Evolutionary conservation across 176 grass and related monocot species (phyloP).

Genomic region (Carex cristatella): DNA sequence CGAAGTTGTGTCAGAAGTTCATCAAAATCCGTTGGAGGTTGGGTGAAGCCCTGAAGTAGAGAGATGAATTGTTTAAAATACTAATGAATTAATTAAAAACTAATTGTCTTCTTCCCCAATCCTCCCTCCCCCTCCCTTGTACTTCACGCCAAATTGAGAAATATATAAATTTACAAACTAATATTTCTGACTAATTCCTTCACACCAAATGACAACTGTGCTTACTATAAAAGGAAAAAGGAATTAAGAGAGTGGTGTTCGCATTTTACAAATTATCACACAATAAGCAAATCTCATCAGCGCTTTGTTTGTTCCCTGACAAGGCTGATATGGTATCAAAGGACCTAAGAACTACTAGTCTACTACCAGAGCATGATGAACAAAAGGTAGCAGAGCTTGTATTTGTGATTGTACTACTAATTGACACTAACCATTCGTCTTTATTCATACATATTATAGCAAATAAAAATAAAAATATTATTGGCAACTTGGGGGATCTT

Average conservation of each 20-base stretch:
- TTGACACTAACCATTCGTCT: conserved; percentile 24
- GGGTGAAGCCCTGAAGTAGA: no score
- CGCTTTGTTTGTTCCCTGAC: conserved; percentile 39
- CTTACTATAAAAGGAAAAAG: background rate
- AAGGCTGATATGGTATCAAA: conserved; percentile 25
- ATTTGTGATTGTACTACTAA: background rate
- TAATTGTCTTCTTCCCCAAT: no score
- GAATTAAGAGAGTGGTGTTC: background rate
- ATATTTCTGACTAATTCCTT: no score
- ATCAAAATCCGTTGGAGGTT: no score
- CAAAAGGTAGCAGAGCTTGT: background rate
- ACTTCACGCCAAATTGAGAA: no score
- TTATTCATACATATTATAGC: conserved; percentile 58
- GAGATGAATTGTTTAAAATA: no score
- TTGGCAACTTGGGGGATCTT: conserved; percentile 65
- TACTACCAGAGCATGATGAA: conserved; percentile 6
- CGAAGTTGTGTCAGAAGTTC: no score
- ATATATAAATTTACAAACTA: no score
- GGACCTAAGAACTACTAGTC: conserved; percentile 17
- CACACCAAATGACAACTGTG: no score
- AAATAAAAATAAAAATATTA: conserved; percentile 88
- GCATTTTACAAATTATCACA: background rate
- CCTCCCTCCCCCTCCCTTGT: no score
- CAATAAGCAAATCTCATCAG: background rate
- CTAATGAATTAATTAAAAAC: no score